Conservation (phyloP, 192 early-diverging fungal genomes). For the Coemansia sp. region DNA sequence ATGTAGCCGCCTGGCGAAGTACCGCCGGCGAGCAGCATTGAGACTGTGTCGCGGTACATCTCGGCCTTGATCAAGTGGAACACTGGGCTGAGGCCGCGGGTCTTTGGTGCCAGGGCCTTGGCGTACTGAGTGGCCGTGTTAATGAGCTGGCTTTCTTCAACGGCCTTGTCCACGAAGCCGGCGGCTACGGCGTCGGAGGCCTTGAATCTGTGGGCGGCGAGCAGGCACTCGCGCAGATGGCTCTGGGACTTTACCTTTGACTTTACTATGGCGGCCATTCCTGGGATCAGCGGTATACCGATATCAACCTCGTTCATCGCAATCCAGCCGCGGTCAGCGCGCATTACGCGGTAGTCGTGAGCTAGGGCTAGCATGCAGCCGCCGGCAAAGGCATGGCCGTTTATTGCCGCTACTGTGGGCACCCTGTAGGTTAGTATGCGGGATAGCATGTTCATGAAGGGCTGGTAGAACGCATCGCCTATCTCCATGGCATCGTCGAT, state of each 20-base stretch:
- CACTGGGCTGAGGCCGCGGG: slow-evolving; percentile 54
- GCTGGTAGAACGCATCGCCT: slow-evolving; percentile 46
- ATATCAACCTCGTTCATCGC: slow-evolving; percentile 80
- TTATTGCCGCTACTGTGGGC: slow-evolving; percentile 73
- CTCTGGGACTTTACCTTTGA: slow-evolving; percentile 59
- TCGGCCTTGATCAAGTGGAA: slow-evolving; percentile 65
- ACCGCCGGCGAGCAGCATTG: slow-evolving; percentile 30
- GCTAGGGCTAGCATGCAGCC: slow-evolving; percentile 62
- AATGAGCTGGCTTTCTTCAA: slow-evolving; percentile 52
- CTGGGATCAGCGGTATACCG: slow-evolving; percentile 61
- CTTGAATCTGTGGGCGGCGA: slow-evolving; percentile 61
- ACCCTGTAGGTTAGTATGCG: slow-evolving; percentile 64
- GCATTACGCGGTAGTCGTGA: slow-evolving; percentile 72
- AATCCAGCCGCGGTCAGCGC: slow-evolving; percentile 69
- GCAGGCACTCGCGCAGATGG: slow-evolving; percentile 61
- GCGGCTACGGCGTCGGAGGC: slow-evolving; percentile 60
- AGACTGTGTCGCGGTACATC: slow-evolving; percentile 60
- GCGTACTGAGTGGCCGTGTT: slow-evolving; percentile 58
- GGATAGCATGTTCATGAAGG: slow-evolving; percentile 58
- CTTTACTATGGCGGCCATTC: slow-evolving; percentile 67
- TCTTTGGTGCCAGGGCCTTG: slow-evolving; percentile 56
- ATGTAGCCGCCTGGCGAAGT: slow-evolving; percentile 34
- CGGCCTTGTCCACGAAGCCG: slow-evolving; percentile 61
- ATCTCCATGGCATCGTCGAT: slow-evolving; percentile 54
- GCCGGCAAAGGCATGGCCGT: slow-evolving; percentile 82